These are phyloP conservation scores for Hericium alpestre DNA, from an alignment of 768 basidiomycete genomes.

Conservation along the genomic window DNA sequence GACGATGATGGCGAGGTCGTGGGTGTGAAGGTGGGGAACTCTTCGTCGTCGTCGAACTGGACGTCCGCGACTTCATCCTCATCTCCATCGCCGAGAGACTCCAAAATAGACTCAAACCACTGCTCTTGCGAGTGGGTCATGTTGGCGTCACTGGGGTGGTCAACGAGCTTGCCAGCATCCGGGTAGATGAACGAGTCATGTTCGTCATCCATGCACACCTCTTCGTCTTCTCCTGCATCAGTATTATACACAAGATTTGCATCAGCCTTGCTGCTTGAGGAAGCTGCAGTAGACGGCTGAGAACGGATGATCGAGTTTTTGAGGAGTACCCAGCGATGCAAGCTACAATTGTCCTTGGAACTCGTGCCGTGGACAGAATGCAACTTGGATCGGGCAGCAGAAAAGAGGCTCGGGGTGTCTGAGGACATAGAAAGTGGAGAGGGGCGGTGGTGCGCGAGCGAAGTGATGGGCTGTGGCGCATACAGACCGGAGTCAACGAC, in stretches of 20 bases:
- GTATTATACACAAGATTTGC: conserved; percentile 26
- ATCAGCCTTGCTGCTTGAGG: conserved; percentile 19
- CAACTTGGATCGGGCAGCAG: conserved; percentile 46
- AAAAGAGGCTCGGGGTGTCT: conserved; percentile 39
- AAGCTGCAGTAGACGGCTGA: conserved; percentile 30
- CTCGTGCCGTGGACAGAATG: conserved; percentile 45
- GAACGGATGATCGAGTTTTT: conserved; percentile 71
- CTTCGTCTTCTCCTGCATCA: conserved; percentile 35
- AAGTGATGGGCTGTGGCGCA: conserved; percentile 8
- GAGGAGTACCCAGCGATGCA: conserved; percentile 81
- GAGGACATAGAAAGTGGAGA: conserved; percentile 33
- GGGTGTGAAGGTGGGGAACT: conserved; percentile 46
- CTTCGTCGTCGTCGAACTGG: conserved; percentile 54
- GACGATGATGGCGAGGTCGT: conserved; percentile 64
- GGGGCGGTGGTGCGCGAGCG: conserved; percentile 11
- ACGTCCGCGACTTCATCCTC: conserved; percentile 54
- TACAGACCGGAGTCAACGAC: background rate
- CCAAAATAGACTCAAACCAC: conserved; percentile 76
- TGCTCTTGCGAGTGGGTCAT: conserved; percentile 52
- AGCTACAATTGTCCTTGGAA: conserved; percentile 54
- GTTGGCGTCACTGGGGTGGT: conserved; percentile 21
- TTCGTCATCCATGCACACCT: conserved; percentile 36
- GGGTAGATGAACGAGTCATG: conserved; percentile 73
- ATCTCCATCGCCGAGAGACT: conserved; percentile 45
- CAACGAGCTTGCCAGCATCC: conserved; percentile 51